A percentile compares a stretch with the other conserved stretches of the same genome.
Conservation (phyloP, 106 monocot genomes). For the Narthecium ossifragum region DNA sequence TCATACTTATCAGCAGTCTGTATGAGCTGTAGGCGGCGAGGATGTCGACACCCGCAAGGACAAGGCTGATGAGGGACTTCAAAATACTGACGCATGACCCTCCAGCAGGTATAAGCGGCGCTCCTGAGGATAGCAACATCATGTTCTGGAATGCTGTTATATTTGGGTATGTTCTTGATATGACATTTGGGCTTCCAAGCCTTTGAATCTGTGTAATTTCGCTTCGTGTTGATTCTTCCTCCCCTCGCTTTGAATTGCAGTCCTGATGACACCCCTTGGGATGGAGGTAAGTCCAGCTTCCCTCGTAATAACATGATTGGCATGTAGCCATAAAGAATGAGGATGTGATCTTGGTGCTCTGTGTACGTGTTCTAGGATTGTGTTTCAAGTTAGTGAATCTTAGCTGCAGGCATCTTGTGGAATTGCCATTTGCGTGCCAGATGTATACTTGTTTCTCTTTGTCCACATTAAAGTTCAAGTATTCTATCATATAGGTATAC, state of each 20-base stretch:
- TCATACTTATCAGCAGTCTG: no score
- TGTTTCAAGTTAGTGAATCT: no score
- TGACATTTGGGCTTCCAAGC: background rate
- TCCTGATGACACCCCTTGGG: conserved; percentile 58
- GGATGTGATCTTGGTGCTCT: no score
- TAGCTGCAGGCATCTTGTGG: no score
- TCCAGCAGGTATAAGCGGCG: conserved; percentile 45
- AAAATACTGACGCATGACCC: conserved; percentile 51
- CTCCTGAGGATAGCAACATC: conserved; percentile 48
- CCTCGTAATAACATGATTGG: no score
- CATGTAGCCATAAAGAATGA: no score
- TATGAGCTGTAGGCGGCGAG: conserved; percentile 10
- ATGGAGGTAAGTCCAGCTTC: conserved; percentile 42
- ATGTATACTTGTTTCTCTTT: no score
- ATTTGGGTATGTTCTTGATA: conserved; percentile 30
- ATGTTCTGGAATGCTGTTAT: conserved; percentile 57
- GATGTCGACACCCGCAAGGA: conserved; percentile 54
- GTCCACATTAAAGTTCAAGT: no score
- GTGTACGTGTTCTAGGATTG: no score
- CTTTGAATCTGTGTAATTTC: background rate
- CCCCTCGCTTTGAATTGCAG: conserved; percentile 20
- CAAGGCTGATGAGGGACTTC: conserved; percentile 52
- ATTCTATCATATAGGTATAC: no score
- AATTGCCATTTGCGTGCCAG: no score
- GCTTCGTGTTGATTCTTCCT: background rate